phyloP scores from a whole-genome alignment of 2,329 filamentous ascomycete species.

The Xylaria sp. region DNA sequence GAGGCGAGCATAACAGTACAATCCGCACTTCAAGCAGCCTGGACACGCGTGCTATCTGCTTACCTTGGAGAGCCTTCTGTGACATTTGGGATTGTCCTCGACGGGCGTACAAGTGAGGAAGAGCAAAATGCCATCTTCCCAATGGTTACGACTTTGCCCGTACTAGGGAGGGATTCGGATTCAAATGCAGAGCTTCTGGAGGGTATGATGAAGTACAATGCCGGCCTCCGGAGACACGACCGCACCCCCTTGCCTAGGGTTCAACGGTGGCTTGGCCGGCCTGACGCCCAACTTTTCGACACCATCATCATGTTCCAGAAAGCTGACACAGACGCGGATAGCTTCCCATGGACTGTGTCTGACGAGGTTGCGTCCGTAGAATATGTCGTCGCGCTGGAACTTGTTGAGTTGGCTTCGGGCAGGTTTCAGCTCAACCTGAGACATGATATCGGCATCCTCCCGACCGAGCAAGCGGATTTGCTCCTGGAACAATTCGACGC shows the following conservation, averaged over 20 bases:
- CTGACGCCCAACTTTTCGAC: conserved; percentile 74
- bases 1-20: conserved; percentile 71
- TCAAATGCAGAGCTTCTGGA: conserved; percentile 61
- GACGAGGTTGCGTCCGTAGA: conserved; percentile 72
- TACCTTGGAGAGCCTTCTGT: conserved; percentile 77
- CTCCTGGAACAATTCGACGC: conserved; percentile 74
- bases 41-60: conserved; percentile 72
- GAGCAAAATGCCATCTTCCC: conserved; percentile 69
- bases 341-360: conserved; percentile 59
- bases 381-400: conserved; percentile 79
- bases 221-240: conserved; percentile 68
- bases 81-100: conserved; percentile 79
- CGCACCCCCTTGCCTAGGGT: conserved; percentile 71
- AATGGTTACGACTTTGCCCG: conserved; percentile 79
- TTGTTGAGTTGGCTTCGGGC: conserved; percentile 58
- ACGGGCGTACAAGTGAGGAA: conserved; percentile 68
- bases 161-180: conserved; percentile 59
- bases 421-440: conserved; percentile 67
- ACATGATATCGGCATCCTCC: conserved; percentile 65
- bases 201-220: conserved; percentile 67
- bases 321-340: conserved; percentile 33
- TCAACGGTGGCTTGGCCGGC: conserved; percentile 69
- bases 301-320: conserved; percentile 86
- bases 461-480: conserved; percentile 66
- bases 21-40: conserved; percentile 74